Conservation (phyloP, 192 early-diverging fungal genomes). For the Pilaira anomala region DNA sequence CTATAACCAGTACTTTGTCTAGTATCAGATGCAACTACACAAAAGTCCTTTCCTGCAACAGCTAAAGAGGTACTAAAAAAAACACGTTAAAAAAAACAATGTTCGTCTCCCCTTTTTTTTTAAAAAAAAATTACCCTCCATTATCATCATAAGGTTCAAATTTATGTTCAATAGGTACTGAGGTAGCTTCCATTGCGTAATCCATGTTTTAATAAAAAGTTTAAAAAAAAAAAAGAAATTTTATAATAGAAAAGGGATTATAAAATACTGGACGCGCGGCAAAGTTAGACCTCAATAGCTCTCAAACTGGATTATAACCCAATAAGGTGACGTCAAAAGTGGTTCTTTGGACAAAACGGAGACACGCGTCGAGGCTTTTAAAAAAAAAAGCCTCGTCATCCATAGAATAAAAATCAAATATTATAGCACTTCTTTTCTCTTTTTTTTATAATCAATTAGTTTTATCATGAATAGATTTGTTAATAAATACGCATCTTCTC, state of each 20-base stretch:
- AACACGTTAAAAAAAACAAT: background rate
- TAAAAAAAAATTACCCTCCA: constrained; percentile 50
- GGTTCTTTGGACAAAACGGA: no score
- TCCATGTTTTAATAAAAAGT: background rate
- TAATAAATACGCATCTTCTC: constrained; percentile 29
- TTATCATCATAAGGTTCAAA: constrained; percentile 94
- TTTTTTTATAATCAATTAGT: background rate
- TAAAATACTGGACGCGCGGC: background rate
- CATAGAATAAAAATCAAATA: background rate
- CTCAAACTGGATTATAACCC: no score
- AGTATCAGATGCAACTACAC: constrained; percentile 92
- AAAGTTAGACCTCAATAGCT: no score
- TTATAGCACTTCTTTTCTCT: background rate
- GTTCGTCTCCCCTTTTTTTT: background rate
- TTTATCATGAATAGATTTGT: constrained; percentile 31
- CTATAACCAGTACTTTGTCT: constrained; percentile 91
- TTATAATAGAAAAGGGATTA: background rate
- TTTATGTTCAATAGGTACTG: constrained; percentile 57
- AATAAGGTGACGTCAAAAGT: no score
- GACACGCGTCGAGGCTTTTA: no score
- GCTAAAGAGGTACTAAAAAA: constrained; percentile 72
- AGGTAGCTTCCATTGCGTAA: constrained; percentile 9
- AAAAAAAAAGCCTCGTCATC: background rate
- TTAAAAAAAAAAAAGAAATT: background rate
- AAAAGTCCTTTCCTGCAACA: constrained; percentile 94